Evolutionary conservation across 306 rosid species (phyloP).

Genomic region (Medicago arabica): DNA sequence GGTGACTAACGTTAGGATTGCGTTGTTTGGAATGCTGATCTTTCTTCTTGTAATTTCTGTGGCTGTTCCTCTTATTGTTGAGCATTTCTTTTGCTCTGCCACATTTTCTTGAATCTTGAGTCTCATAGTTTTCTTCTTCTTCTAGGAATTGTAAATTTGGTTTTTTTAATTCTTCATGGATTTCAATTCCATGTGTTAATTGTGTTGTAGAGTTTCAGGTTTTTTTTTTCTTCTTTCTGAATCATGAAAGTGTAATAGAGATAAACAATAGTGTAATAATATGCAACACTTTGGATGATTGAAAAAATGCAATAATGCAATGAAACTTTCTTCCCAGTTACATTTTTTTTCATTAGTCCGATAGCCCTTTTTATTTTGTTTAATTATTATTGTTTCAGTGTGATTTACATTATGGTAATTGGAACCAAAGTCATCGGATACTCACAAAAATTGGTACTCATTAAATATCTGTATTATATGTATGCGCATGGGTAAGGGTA

Average conservation of each 20-base stretch:
- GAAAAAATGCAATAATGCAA: background rate
- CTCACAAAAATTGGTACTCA: too few species aligned
- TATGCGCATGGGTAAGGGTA: too few species aligned
- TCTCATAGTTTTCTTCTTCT: background rate
- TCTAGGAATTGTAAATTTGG: conserved; percentile 8
- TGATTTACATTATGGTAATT: background rate
- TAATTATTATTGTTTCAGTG: background rate
- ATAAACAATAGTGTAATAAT: background rate
- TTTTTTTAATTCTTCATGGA: conserved; percentile 18
- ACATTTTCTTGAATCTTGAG: background rate
- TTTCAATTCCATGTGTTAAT: conserved; percentile 14
- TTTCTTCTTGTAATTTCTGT: conserved; percentile 36
- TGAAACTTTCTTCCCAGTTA: background rate
- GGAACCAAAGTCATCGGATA: too few species aligned
- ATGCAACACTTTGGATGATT: background rate
- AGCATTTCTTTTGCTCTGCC: conserved; percentile 39
- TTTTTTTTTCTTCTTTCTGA: background rate
- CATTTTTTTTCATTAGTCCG: background rate
- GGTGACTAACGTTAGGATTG: conserved; percentile 31
- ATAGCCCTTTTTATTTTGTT: background rate
- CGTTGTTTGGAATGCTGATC: background rate
- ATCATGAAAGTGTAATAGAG: conserved; percentile 14
- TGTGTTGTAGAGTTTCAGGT: background rate
- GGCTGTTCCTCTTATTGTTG: conserved; percentile 29
- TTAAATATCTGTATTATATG: too few species aligned